These are phyloP conservation scores for Russula ochroleuca DNA, from an alignment of 768 basidiomycete species.

Conservation along the genomic window DNA sequence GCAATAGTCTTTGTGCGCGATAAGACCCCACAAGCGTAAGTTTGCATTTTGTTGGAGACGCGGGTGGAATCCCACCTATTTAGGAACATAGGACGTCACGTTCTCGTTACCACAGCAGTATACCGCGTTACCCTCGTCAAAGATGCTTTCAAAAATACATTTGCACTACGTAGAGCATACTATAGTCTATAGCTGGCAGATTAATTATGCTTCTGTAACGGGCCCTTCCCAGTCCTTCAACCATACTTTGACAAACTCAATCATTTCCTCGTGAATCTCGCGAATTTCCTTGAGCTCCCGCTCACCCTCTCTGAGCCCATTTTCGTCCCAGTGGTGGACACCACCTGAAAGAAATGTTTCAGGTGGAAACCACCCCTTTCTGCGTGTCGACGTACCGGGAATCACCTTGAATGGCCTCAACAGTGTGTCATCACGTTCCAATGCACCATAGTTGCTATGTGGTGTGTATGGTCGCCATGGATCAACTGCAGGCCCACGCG, in stretches of 20 bases:
- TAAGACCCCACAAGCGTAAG: not conserved
- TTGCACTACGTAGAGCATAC: no score
- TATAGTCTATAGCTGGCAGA: not conserved
- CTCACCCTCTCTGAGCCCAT: constrained; percentile 56
- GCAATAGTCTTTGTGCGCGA: not conserved
- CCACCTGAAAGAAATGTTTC: constrained; percentile 41
- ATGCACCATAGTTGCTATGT: constrained; percentile 61
- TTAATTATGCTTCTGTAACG: not conserved
- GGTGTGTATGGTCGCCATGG: constrained; percentile 89
- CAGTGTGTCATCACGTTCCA: constrained; percentile 63
- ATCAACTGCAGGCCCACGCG: constrained; percentile 51
- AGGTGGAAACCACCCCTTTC: not conserved
- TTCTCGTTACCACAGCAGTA: no score
- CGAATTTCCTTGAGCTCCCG: constrained; percentile 75
- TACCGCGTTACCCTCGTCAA: no score
- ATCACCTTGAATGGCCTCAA: constrained; percentile 83
- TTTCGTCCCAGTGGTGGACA: constrained; percentile 75
- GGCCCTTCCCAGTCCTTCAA: constrained; percentile 39
- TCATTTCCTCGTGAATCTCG: constrained; percentile 75
- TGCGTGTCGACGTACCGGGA: constrained; percentile 49
- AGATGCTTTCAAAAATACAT: no score
- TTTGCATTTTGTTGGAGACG: constrained; percentile 4
- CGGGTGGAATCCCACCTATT: not conserved
- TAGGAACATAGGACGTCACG: no score
- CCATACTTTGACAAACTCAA: constrained; percentile 78